Evolutionary conservation across 2,329 filamentous ascomycete species (phyloP), one percentile per base, ranked within the genome.

Genomic region (Pseudopithomyces chartarum): DNA sequence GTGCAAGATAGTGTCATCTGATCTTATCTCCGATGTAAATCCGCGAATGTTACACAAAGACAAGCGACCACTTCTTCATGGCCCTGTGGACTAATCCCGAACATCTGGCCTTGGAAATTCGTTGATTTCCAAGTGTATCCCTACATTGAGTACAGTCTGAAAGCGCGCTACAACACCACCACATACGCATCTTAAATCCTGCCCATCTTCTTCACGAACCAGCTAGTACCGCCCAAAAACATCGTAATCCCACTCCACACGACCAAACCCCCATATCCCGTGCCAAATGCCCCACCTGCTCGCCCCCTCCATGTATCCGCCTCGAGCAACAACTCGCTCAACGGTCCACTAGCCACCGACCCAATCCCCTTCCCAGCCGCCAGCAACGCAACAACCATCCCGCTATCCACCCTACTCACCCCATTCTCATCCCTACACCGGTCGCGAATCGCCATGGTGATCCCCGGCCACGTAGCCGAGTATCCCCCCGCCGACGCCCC

Each of bases 201-300:
- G 12, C 33, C 46, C 12, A 39, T 13, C 34, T 26, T 26, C 22
- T 39, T 49, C 33, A 34, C 46, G 13, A 39, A 49, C 34, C 46
- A 49, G 15, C 46, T 49, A 4, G 39, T 39, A 2, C 46, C 46
- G 2, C 46, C 46, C 33, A 49, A 29, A 15, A 49, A 49, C 46
- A 49, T 49, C 11, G 46, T 49, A 13, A 49, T 34, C 3, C 47
- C 47, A 19, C 34, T 50, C 34, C 34, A 50, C 26, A 40, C 34
- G 3, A 50, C 34, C 22, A 50, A 34, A 7, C 34, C 29, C 15
- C 47, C 47, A 19, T 39, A 50, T 5, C 34, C 47, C 22, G 34
- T 50, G 11, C 47, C 47, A 32, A 29, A 50, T 3, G 22, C 47
- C 10, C 46, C 46, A 2, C 47, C 47, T 23, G 22, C 34, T 34